phyloP scores from a whole-genome alignment of 495 filamentous ascomycete genomes.

The Penicillium subrubescens region DNA sequence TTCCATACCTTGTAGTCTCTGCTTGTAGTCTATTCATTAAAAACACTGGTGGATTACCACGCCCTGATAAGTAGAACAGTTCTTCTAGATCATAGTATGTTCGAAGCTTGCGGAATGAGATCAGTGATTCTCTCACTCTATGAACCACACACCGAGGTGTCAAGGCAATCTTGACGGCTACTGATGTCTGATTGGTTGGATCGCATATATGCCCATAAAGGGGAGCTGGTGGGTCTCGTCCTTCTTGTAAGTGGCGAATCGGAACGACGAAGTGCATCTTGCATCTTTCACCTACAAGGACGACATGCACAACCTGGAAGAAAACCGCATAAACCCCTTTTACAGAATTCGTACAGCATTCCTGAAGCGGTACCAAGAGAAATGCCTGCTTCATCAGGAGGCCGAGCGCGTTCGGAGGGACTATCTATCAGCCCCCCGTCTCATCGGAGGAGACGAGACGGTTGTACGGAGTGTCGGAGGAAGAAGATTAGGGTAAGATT shows the following conservation, averaged over 20 bases:
- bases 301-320: neutral
- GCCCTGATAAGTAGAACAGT: neutral
- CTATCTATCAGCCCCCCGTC: neutral
- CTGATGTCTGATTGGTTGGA: slow-evolving; percentile 3
- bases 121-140: neutral
- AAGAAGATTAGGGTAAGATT: slow-evolving; percentile 37
- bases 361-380: neutral
- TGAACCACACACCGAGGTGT: neutral
- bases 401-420: neutral
- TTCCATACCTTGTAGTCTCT: neutral
- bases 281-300: neutral
- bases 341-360: neutral
- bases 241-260: neutral
- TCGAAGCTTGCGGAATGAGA: neutral
- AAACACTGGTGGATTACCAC: neutral
- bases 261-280: neutral
- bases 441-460: slow-evolving; percentile 30
- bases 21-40: neutral
- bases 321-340: neutral
- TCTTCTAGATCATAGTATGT: neutral
- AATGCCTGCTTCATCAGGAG: slow-evolving; percentile 1
- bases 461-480: slow-evolving; percentile 37
- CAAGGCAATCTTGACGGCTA: neutral
- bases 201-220: slow-evolving; percentile 9
- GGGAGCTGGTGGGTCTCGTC: slow-evolving; percentile 4